A percentile compares a stretch with the other conserved stretches of the same genome.
Evolutionary conservation across 495 filamentous ascomycete genomes (phyloP).

Genomic region (Entonaema liquescens): DNA sequence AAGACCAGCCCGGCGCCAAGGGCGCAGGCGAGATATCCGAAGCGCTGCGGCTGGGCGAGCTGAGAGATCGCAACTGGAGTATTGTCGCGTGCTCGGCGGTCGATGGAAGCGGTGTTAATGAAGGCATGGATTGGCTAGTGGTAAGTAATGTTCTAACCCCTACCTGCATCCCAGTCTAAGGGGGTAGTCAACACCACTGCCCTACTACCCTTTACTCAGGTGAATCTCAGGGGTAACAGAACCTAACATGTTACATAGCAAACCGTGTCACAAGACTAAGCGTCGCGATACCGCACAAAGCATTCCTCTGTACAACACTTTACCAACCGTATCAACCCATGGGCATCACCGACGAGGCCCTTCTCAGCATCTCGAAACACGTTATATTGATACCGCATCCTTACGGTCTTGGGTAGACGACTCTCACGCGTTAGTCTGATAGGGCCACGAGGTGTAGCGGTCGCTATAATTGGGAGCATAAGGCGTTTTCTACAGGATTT

Average conservation of each 20-base stretch:
- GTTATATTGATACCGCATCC: slow-evolving; percentile 32
- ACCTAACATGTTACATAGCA: slow-evolving; percentile 46
- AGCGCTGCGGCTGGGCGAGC: slow-evolving; percentile 84
- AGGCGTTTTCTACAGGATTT: slow-evolving; percentile 32
- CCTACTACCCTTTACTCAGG: not conserved
- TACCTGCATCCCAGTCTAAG: not conserved
- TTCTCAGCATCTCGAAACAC: slow-evolving; percentile 10
- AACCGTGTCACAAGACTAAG: slow-evolving; percentile 60
- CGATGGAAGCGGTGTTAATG: slow-evolving; percentile 89
- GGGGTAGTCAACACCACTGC: not conserved
- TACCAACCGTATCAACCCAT: slow-evolving; percentile 17
- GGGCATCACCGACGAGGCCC: slow-evolving; percentile 2
- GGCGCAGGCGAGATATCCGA: slow-evolving; percentile 97
- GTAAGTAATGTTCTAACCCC: slow-evolving; percentile 64
- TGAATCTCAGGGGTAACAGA: slow-evolving; percentile 33
- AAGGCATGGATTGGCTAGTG: slow-evolving; percentile 99
- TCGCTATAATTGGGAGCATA: slow-evolving; percentile 26
- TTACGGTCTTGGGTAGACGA: slow-evolving; percentile 35
- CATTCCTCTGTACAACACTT: slow-evolving; percentile 37
- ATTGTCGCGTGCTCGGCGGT: slow-evolving; percentile 97
- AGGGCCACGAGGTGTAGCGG: slow-evolving; percentile 13
- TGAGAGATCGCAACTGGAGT: slow-evolving; percentile 98
- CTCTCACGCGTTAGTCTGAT: slow-evolving; percentile 14
- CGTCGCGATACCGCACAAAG: slow-evolving; percentile 5
- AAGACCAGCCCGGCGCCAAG: slow-evolving; percentile 96